Percentiles rank a stretch among this genome's conserved stretches.
Evolutionary conservation across 352 stramenopile species (phyloP).

Genomic region (Pythium sukuiense): DNA sequence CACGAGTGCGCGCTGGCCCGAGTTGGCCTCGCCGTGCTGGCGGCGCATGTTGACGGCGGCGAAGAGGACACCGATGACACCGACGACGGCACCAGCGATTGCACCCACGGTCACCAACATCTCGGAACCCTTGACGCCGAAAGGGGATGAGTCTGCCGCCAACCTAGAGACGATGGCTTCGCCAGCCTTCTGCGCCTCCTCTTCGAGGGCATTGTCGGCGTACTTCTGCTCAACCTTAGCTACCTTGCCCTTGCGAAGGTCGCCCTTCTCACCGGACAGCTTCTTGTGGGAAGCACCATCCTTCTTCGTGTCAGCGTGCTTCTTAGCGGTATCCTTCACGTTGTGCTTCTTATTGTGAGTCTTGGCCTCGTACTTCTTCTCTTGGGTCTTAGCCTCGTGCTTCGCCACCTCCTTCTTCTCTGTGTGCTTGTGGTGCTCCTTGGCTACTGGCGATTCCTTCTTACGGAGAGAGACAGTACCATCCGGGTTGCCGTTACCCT

Average conservation of each 20-base stretch:
- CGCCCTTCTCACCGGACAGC: background rate
- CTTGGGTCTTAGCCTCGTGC: background rate
- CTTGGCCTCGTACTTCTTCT: background rate
- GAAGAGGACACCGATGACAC: slow-evolving; percentile 22
- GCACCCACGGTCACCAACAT: slow-evolving; percentile 10
- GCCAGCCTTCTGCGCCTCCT: slow-evolving; percentile 11
- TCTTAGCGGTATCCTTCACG: background rate
- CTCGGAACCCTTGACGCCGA: slow-evolving; percentile 19
- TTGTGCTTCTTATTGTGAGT: background rate
- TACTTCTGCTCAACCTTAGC: slow-evolving; percentile 9
- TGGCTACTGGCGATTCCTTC: background rate
- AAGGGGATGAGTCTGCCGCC: slow-evolving; percentile 19
- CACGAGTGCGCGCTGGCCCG: slow-evolving; percentile 16
- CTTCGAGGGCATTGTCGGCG: slow-evolving; percentile 8
- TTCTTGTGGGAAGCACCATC: background rate
- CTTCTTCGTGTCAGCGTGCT: background rate
- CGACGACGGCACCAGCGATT: slow-evolving; percentile 21
- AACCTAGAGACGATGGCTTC: slow-evolving; percentile 16
- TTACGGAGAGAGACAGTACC: background rate
- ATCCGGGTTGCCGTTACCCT: background rate
- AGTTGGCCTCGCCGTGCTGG: slow-evolving; percentile 12
- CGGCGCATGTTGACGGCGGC: slow-evolving; percentile 22
- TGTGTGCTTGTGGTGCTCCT: background rate
- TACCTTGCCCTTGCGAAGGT: slow-evolving; percentile 2
- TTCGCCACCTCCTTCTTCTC: background rate